Conservation (phyloP, 257 asterid species). For the Forsythia viridissima region DNA sequence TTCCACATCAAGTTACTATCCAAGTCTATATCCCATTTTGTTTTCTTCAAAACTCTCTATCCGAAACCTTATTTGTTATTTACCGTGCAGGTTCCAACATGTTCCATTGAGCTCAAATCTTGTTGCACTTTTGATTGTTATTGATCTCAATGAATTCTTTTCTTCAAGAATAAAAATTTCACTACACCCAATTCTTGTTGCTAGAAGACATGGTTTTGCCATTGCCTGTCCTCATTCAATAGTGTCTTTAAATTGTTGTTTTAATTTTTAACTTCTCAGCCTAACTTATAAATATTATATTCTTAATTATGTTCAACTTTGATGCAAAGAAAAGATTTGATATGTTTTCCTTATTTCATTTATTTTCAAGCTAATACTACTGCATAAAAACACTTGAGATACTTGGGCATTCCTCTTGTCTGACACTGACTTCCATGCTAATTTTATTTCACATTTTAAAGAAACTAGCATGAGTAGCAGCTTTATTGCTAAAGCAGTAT, state of each 20-base stretch:
- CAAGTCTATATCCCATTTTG: too few relatives aligned
- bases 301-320: background rate
- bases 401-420: background rate
- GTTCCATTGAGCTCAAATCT: background rate
- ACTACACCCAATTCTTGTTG: background rate
- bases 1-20: too few relatives aligned
- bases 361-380: slow-evolving; percentile 7
- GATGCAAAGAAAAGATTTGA: background rate
- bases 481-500: background rate
- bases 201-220: background rate
- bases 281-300: background rate
- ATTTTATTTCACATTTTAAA: too few relatives aligned
- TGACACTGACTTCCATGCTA: background rate
- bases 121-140: background rate
- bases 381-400: background rate
- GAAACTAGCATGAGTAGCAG: too few relatives aligned
- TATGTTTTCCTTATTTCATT: background rate
- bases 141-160: background rate
- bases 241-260: background rate
- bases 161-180: background rate
- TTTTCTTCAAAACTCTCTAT: background rate
- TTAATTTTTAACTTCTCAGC: background rate
- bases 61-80: background rate
- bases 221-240: background rate
- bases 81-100: background rate